phyloP scores from a whole-genome alignment of 768 basidiomycete species.

The Tricholoma terreum region DNA sequence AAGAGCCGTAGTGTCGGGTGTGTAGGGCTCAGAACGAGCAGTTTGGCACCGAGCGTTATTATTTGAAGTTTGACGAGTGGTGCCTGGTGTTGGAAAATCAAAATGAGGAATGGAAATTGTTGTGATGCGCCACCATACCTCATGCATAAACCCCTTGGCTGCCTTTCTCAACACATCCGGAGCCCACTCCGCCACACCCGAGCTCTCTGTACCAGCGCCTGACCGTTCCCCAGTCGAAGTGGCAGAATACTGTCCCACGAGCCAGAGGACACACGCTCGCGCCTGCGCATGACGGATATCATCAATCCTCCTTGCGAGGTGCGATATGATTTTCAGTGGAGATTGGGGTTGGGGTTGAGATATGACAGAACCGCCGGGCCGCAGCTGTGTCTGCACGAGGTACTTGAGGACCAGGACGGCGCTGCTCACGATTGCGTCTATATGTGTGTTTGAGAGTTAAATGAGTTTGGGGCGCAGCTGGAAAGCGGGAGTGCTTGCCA shows the following conservation, averaged over 20 bases:
- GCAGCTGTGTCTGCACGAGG: conserved; percentile 69
- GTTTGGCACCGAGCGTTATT: conserved; percentile 82
- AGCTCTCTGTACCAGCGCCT: conserved; percentile 35
- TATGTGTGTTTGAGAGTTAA: not conserved
- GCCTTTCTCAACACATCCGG: conserved; percentile 86
- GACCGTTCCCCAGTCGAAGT: conserved; percentile 12
- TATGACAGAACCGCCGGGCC: no score
- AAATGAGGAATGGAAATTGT: not conserved
- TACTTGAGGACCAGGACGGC: conserved; percentile 85
- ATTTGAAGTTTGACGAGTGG: conserved; percentile 77
- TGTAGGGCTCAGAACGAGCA: conserved; percentile 65
- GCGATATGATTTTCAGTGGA: conserved; percentile 69
- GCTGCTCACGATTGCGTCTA: conserved; percentile 74
- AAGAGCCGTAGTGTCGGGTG: conserved; percentile 51
- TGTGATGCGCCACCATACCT: conserved; percentile 44
- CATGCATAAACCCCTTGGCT: conserved; percentile 66
- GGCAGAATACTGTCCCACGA: conserved; percentile 85
- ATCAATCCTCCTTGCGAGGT: conserved; percentile 74
- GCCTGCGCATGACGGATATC: conserved; percentile 79
- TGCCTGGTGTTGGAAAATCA: conserved; percentile 35
- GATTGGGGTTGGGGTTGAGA: conserved; percentile 33
- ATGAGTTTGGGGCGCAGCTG: not conserved
- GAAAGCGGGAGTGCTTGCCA: conserved; percentile 44
- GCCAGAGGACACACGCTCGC: conserved; percentile 86
- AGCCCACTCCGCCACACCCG: conserved; percentile 73